Percentiles rank a stretch among this genome's conserved stretches.
Conservation (phyloP, 495 filamentous ascomycete species). For the Aspergillus affinis region DNA sequence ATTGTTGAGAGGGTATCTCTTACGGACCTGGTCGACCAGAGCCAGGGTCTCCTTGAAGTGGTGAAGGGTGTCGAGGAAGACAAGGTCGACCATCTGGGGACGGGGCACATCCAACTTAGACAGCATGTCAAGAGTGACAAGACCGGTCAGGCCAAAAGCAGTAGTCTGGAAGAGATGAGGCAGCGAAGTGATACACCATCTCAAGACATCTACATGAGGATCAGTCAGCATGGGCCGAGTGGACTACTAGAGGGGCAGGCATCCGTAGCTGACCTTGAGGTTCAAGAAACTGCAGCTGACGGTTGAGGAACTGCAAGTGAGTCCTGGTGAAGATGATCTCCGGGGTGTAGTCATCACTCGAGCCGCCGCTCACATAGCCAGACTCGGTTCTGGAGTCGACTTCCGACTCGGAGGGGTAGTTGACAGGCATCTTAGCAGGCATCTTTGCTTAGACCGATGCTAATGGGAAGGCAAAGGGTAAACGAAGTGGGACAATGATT, state of each 20-base stretch:
- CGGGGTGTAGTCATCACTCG: slow-evolving; percentile 64
- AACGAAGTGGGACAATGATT: slow-evolving; percentile 8
- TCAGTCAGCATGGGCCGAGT: slow-evolving; percentile 26
- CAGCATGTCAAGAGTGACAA: slow-evolving; percentile 93
- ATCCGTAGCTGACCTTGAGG: slow-evolving; percentile 56
- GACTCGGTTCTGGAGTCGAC: slow-evolving; percentile 62
- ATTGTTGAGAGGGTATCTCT: slow-evolving; percentile 71
- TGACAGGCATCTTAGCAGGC: slow-evolving; percentile 40
- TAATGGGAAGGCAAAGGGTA: slow-evolving; percentile 6
- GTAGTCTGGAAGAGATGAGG: slow-evolving; percentile 94
- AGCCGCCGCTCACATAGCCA: slow-evolving; percentile 78
- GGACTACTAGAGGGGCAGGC: slow-evolving; percentile 6
- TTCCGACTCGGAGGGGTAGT: slow-evolving; percentile 43
- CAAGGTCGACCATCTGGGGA: slow-evolving; percentile 72
- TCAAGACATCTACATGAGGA: slow-evolving; percentile 67
- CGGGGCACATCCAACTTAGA: slow-evolving; percentile 75
- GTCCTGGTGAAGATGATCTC: slow-evolving; percentile 83
- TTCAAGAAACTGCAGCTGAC: slow-evolving; percentile 78
- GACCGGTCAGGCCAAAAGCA: slow-evolving; percentile 92
- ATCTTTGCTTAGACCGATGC: slow-evolving; percentile 32
- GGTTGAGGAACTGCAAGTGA: slow-evolving; percentile 88
- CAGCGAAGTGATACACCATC: slow-evolving; percentile 87
- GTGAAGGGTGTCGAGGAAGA: slow-evolving; percentile 96
- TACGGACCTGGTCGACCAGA: slow-evolving; percentile 75
- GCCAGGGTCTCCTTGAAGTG: slow-evolving; percentile 90